These are phyloP conservation scores for Jamesozyma jinghongensis DNA, from an alignment of 805 yeast genomes.

Conservation along the genomic window DNA sequence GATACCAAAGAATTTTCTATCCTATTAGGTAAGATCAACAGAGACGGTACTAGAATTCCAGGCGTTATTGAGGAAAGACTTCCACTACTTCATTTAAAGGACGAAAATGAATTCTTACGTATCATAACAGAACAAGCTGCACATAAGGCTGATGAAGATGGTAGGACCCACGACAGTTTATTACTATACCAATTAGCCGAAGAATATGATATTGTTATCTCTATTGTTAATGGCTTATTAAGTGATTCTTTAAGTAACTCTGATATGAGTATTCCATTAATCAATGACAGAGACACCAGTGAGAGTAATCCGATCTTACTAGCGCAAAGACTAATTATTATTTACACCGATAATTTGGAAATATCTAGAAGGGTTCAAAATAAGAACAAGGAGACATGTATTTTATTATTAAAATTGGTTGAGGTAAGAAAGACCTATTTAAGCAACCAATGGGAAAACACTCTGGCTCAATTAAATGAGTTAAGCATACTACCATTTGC, in stretches of 20 bases:
- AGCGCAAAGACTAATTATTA: constrained; percentile 29
- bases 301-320: constrained; percentile 36
- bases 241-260: constrained; percentile 69
- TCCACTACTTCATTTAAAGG: constrained; percentile 49
- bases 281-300: constrained; percentile 31
- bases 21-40: constrained; percentile 73
- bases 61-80: constrained; percentile 80
- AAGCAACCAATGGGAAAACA: constrained; percentile 48
- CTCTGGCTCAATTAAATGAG: constrained; percentile 46
- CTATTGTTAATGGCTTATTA: constrained; percentile 61
- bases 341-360: constrained; percentile 45
- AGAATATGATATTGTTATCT: constrained; percentile 73
- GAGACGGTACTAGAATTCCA: constrained; percentile 66
- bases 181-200: constrained; percentile 80
- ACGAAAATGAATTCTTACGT: constrained; percentile 51
- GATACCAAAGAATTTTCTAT: constrained; percentile 78
- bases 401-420: constrained; percentile 54
- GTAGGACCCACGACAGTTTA: constrained; percentile 77
- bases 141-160: constrained; percentile 80
- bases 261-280: constrained; percentile 53
- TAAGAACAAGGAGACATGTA: constrained; percentile 55
- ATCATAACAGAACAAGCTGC: constrained; percentile 82
- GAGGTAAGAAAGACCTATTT: constrained; percentile 54
- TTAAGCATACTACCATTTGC: constrained; percentile 61
- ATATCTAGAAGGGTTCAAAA: constrained; percentile 48